Conservation (phyloP, 139 green algal species). For the Chlorella sp. region DNA sequence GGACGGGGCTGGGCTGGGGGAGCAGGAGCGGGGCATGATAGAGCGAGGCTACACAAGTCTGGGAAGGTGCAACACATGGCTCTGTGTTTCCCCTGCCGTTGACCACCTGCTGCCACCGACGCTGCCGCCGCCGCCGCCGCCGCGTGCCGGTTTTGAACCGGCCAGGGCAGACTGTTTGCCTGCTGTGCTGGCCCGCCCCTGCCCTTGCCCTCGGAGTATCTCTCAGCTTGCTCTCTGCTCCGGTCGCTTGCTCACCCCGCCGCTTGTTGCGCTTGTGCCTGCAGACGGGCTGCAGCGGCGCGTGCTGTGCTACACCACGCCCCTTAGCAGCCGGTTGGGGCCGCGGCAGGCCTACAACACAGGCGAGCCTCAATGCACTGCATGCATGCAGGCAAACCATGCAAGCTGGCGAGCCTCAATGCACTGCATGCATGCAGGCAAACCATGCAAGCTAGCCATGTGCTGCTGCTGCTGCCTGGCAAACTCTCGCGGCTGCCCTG, state of each 20-base stretch:
- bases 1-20: not conserved
- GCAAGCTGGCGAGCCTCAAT: not conserved
- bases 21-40: not conserved
- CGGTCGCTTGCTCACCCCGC: not conserved
- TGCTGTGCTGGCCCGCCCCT: no score
- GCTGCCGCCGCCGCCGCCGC: no score
- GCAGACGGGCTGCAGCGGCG: constrained; percentile 13
- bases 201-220: no score
- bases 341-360: constrained; percentile 42
- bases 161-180: no score
- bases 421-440: not conserved
- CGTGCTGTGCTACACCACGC: constrained; percentile 35
- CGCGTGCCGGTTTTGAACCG: no score
- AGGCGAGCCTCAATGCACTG: not conserved
- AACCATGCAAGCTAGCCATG: not conserved
- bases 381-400: not conserved
- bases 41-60: no score
- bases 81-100: not conserved
- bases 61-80: no score
- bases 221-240: no score
- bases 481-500: no score
- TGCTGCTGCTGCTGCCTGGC: no score
- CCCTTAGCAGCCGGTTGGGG: constrained; percentile 40
- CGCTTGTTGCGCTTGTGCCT: no score
- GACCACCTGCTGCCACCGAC: not conserved